Percentiles rank a stretch among this genome's conserved stretches.
Conservation (phyloP, 2,329 filamentous ascomycete species). For the Aspergillus ochraceus region DNA sequence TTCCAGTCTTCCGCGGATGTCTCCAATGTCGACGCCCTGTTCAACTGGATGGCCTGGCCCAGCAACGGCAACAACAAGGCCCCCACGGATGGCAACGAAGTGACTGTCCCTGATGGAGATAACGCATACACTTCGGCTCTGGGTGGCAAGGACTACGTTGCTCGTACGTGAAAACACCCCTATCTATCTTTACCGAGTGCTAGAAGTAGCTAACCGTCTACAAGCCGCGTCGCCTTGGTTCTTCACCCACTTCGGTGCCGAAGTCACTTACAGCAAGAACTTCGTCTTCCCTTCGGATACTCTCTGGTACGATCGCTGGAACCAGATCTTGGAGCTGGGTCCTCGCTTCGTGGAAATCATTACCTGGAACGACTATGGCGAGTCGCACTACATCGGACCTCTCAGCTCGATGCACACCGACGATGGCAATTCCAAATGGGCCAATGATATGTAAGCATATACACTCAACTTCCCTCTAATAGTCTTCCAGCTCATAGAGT, state of each 20-base stretch:
- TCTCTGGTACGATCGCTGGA: conserved; percentile 47
- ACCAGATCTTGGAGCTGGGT: conserved; percentile 41
- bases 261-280: conserved; percentile 52
- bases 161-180: conserved; percentile 32
- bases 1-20: conserved; percentile 44
- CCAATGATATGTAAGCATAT: conserved; percentile 40
- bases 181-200: neutral
- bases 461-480: neutral
- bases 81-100: conserved; percentile 37
- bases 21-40: conserved; percentile 15
- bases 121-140: conserved; percentile 33
- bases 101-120: conserved; percentile 45
- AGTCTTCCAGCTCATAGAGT: neutral
- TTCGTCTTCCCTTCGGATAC: conserved; percentile 51
- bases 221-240: conserved; percentile 51
- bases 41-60: conserved; percentile 48
- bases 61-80: conserved; percentile 49
- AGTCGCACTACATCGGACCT: conserved; percentile 57
- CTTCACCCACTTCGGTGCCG: conserved; percentile 50
- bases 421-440: conserved; percentile 49
- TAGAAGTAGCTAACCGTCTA: neutral
- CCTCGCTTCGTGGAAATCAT: conserved; percentile 52
- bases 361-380: conserved; percentile 55
- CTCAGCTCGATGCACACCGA: conserved; percentile 35
- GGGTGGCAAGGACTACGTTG: conserved; percentile 50